phyloP scores from a whole-genome alignment of 495 filamentous ascomycete genomes.

The Penicillium paradoxum region DNA sequence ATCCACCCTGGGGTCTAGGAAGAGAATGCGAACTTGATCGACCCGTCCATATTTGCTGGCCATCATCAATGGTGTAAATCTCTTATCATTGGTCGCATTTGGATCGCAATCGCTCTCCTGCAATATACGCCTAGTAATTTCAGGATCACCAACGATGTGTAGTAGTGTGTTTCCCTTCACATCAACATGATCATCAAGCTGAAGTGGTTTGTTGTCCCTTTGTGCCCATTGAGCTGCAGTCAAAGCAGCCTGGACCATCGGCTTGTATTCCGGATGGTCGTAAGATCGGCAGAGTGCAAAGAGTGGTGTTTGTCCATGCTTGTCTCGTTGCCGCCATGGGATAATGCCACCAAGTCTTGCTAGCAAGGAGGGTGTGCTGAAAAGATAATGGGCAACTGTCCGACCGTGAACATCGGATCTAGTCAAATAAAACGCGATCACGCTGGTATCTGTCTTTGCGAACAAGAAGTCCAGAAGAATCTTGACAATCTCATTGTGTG shows the following conservation, averaged over 20 bases:
- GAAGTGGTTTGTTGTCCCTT: conserved; percentile 70
- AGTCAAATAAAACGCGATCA: conserved; percentile 60
- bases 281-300: conserved; percentile 95
- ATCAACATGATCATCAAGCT: conserved; percentile 91
- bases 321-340: conserved; percentile 88
- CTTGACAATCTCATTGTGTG: conserved; percentile 68
- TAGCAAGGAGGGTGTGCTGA: conserved; percentile 81
- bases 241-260: conserved; percentile 79
- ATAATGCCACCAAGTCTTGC: conserved; percentile 65
- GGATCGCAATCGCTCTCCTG: conserved; percentile 84
- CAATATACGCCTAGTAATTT: conserved; percentile 69
- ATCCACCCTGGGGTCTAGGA: conserved; percentile 83
- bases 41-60: conserved; percentile 98
- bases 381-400: conserved; percentile 92
- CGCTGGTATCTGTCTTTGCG: conserved; percentile 44
- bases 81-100: conserved; percentile 94
- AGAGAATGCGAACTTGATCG: conserved; percentile 85
- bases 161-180: conserved; percentile 87
- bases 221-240: conserved; percentile 69
- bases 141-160: conserved; percentile 85
- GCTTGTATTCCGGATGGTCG: conserved; percentile 79
- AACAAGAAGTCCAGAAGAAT: conserved; percentile 66
- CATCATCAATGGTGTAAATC: conserved; percentile 94
- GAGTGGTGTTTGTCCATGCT: conserved; percentile 92
- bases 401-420: conserved; percentile 79